Percentiles rank a stretch among this genome's conserved stretches.
These are phyloP conservation scores for Pontederia paniculata DNA, from an alignment of 176 grass and related monocot genomes.

Conservation along the genomic window DNA sequence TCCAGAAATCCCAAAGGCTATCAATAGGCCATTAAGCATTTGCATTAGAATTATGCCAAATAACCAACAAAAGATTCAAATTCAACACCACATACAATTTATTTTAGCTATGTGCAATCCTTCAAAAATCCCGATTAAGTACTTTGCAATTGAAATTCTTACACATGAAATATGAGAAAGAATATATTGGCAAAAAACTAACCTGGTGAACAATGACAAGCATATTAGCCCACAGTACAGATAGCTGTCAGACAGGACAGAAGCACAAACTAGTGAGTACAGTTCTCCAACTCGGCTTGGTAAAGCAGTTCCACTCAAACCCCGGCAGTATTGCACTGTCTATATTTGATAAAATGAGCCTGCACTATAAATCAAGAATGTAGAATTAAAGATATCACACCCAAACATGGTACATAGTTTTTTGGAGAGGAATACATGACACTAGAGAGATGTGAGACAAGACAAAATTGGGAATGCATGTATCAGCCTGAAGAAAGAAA, in stretches of 20 bases:
- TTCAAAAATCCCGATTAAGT: conserved; percentile 44
- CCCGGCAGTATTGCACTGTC: conserved; percentile 88
- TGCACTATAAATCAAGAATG: conserved; percentile 25
- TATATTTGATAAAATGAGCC: conserved; percentile 96
- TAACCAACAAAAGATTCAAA: background rate
- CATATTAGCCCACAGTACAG: conserved; percentile 22
- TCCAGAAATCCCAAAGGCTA: too few relatives aligned
- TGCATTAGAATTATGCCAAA: too few relatives aligned
- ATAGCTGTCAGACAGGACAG: conserved; percentile 7
- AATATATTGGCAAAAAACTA: conserved; percentile 88
- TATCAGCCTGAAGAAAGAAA: too few relatives aligned
- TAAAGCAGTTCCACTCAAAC: conserved; percentile 89
- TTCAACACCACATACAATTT: background rate
- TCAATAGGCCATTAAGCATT: too few relatives aligned
- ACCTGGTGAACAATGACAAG: conserved; percentile 41
- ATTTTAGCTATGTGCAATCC: background rate
- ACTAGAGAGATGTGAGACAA: too few relatives aligned
- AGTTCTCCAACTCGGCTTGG: conserved; percentile 97
- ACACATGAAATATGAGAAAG: conserved; percentile 85
- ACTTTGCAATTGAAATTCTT: conserved; percentile 77
- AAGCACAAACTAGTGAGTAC: conserved; percentile 72
- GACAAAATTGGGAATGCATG: too few relatives aligned
- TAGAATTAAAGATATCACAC: too few relatives aligned
- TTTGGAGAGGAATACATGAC: too few relatives aligned
- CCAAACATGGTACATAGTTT: too few relatives aligned